phyloP scores from a whole-genome alignment of 257 asterid species.

The Lantana camara region DNA sequence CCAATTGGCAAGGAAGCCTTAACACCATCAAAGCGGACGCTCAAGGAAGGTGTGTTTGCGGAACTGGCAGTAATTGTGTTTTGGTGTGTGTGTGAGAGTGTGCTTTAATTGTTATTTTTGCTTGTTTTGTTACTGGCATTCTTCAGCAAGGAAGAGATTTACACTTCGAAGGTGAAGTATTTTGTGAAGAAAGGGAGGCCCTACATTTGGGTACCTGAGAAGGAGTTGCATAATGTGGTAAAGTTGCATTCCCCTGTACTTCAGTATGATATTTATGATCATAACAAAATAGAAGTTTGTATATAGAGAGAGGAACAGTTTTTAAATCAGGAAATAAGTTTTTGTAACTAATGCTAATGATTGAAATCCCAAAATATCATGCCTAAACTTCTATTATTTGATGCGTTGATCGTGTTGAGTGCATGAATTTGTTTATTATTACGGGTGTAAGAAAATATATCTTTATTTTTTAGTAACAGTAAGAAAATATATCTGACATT shows the following conservation, averaged over 20 bases:
- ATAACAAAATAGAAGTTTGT: too few species aligned
- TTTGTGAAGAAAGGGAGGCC: constrained; percentile 71
- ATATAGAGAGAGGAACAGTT: too few species aligned
- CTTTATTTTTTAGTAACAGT: too few species aligned
- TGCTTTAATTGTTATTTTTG: not conserved
- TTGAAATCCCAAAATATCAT: not conserved
- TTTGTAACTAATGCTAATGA: not conserved
- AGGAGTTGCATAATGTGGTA: constrained; percentile 94
- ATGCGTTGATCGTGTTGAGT: constrained; percentile 1
- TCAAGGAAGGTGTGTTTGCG: constrained; percentile 58
- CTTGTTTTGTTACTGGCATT: constrained; percentile 7
- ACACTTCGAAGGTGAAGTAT: constrained; percentile 80
- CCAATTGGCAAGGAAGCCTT: constrained; percentile 87
- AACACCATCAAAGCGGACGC: constrained; percentile 88
- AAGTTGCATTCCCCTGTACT: not conserved
- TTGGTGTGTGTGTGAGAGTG: too few species aligned
- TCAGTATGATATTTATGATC: too few species aligned
- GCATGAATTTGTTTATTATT: constrained; percentile 17
- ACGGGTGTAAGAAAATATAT: too few species aligned
- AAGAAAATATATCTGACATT: not conserved
- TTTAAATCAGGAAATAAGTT: too few species aligned
- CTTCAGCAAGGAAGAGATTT: constrained; percentile 78
- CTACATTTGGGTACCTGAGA: constrained; percentile 84
- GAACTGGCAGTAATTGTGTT: not conserved
- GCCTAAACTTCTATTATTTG: not conserved